Evolutionary conservation across 2,329 filamentous ascomycete genomes (phyloP), one percentile per base, ranked within the genome.

Genomic region (Hirsutella thompsonii): DNA sequence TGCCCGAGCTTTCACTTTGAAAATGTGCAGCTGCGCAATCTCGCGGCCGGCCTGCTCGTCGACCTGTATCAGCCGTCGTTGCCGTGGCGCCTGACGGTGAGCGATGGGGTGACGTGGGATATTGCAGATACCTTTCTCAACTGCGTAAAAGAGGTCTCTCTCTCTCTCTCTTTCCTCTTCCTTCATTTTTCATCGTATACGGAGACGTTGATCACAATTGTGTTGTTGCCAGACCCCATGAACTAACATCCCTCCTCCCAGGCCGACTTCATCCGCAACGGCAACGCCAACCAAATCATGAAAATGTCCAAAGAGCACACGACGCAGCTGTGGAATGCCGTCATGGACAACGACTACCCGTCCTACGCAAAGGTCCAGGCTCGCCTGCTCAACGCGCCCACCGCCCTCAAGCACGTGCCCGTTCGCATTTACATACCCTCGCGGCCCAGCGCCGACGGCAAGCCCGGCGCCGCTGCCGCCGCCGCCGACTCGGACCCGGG

Each of bases 251-350:
- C 4, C 8, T 13, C 9, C 4, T 14, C 42, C n/a, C n/a, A 77
- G 70, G 88, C 89, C 23, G 88, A 94, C 60, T 94, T 88, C 50
- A 68, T 94, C 39, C 77, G 89, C 39, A 90, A 92, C 50, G 87
- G 88, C 36, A 92, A 83, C 41, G 87, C 86, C 14, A 88, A 90
- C 57, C 81, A 83, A 45, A 89, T 94, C 54, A 94, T 94, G 86
- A 81, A 79, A 41, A 67, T 95, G 53, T 87, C 82, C 45, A 89
- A 88, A 57, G 79, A 84, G 36, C 80, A 94, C 57, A 92, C 85
- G 13, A 85, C 80, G 8, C 75, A 81, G 26, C 69, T 95, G 28
- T 95, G 89, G 87, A 74, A 80, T 48, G 74, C 84, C 9, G 84
- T 94, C 34, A 72, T 81, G 57, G 76, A 83, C 50, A 83, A 93